phyloP scores from a whole-genome alignment of 1,284 basidiomycete genomes.

The Fomitopsis pinicola region DNA sequence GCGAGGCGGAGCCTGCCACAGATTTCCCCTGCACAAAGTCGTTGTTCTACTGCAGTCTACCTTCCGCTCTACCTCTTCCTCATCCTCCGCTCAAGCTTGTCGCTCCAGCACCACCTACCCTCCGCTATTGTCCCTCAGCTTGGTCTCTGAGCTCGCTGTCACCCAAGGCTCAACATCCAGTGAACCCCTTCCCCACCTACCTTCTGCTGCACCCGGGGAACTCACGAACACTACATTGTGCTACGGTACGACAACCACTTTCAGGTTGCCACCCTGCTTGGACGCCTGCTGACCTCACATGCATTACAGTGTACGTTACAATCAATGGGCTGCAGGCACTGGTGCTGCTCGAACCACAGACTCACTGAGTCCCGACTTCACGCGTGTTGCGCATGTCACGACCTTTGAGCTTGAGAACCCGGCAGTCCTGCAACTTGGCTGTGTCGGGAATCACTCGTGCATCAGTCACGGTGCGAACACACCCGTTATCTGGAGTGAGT shows the following conservation, averaged over 20 bases:
- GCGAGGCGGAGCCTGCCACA: too few species aligned
- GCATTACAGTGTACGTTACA: not conserved
- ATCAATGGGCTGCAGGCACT: slow-evolving; percentile 18
- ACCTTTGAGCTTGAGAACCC: slow-evolving; percentile 19
- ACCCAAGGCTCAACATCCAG: too few species aligned
- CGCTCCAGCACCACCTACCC: too few species aligned
- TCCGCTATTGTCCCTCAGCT: too few species aligned
- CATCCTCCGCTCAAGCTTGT: too few species aligned
- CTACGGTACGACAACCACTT: not conserved
- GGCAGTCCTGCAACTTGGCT: slow-evolving; percentile 20
- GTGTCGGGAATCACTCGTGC: slow-evolving; percentile 18
- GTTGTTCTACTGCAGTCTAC: too few species aligned
- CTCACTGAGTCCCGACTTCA: slow-evolving; percentile 20
- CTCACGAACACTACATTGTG: not conserved
- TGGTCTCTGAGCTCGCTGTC: too few species aligned
- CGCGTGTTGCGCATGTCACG: slow-evolving; percentile 3
- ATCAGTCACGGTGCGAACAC: slow-evolving; percentile 18
- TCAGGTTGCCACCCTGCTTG: not conserved
- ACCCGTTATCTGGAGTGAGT: not conserved
- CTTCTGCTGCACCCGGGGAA: too few species aligned
- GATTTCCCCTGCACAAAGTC: too few species aligned
- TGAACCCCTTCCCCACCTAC: too few species aligned
- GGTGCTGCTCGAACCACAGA: slow-evolving; percentile 21
- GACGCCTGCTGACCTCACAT: not conserved
- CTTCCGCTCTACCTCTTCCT: too few species aligned